Evolutionary conservation across 108 stramenopile genomes (phyloP), one percentile per base, ranked within the genome.

Genomic region (Schizochytrium sp.): DNA sequence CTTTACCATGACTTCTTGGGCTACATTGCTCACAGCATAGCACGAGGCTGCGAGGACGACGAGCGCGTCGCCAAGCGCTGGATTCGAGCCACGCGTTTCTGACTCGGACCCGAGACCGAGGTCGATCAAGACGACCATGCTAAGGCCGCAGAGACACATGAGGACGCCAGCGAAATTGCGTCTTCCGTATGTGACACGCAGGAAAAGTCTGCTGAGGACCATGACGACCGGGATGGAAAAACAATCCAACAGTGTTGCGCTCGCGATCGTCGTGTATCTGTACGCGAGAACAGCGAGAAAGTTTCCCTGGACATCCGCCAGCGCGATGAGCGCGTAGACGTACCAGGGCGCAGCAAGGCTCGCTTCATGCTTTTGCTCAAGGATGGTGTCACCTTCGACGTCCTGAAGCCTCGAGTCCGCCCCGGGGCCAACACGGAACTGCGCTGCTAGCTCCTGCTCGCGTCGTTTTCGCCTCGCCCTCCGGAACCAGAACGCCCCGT

Each of bases 171-270:
- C 16, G 55, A 95, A 87, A 72, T 99, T 98, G 25, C 90, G 72
- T 48, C 72, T 41, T 0, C 72, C 93, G 90, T 97, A 98, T n/a
- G 88, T 88, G 45, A 95, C 92, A 5, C 91, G 87, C 58, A 99
- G 93, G 44, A 96, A 94, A 5, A 94, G 71, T 55, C 76, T 71
- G 18, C 96, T 96, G 10, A 98, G 59, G 44, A 98, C 63, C 96
- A 99, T 98, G 23, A 96, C 95, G 58, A 96, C 91, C 1, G 98
- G 99, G 43, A 99, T 98, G 29, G 97, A 95, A 53, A 98, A 91
- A 28, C 96, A 94, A 91, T 98, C 98, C 18, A 98, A 93, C 58
- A 99, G 91, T 28, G 96, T 93, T 6, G 97, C 96, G 44, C 94
- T 96, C 8, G 98, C 97, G 59, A 98, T 92, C 21, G 96, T 97